Percentiles rank a stretch among this genome's conserved stretches.
Conservation (phyloP, 805 yeast genomes). For the Middelhovenomyces tepae region DNA sequence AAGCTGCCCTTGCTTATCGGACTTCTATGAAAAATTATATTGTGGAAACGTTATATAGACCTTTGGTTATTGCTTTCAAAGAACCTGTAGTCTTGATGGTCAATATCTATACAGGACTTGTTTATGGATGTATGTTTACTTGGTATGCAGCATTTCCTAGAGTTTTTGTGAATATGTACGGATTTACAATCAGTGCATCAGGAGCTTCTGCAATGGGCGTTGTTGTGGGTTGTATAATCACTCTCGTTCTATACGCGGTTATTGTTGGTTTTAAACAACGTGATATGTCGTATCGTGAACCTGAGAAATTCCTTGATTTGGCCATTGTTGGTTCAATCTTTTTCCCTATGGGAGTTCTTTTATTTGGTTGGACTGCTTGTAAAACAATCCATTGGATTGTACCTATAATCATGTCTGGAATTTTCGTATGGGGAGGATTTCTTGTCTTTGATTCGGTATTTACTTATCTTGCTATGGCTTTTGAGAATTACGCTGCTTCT, state of each 20-base stretch:
- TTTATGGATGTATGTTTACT: constrained; percentile 44
- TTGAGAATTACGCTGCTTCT: constrained; percentile 44
- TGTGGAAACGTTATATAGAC: constrained; percentile 23
- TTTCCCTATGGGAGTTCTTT: constrained; percentile 38
- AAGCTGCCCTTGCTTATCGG: constrained; percentile 27
- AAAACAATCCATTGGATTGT: constrained; percentile 40
- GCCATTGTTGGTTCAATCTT: constrained; percentile 15
- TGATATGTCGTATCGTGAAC: constrained; percentile 2
- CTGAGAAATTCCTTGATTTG: constrained; percentile 13
- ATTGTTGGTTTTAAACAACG: background rate
- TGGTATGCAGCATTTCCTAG: constrained; percentile 58
- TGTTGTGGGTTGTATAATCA: constrained; percentile 39
- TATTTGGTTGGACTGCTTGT: constrained; percentile 47
- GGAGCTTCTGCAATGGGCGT: constrained; percentile 42
- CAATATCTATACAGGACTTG: constrained; percentile 42
- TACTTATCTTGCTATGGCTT: constrained; percentile 40
- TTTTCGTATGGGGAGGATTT: constrained; percentile 35
- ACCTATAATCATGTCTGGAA: constrained; percentile 36
- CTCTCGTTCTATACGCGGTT: constrained; percentile 14
- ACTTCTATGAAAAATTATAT: constrained; percentile 4
- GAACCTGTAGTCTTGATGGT: constrained; percentile 54
- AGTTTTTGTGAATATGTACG: constrained; percentile 37
- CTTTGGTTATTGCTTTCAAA: constrained; percentile 31
- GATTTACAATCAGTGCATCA: constrained; percentile 39
- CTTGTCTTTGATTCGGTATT: constrained; percentile 42